Evolutionary conservation across 106 monocot genomes (phyloP).

Genomic region (Xerophyta viscosa): DNA sequence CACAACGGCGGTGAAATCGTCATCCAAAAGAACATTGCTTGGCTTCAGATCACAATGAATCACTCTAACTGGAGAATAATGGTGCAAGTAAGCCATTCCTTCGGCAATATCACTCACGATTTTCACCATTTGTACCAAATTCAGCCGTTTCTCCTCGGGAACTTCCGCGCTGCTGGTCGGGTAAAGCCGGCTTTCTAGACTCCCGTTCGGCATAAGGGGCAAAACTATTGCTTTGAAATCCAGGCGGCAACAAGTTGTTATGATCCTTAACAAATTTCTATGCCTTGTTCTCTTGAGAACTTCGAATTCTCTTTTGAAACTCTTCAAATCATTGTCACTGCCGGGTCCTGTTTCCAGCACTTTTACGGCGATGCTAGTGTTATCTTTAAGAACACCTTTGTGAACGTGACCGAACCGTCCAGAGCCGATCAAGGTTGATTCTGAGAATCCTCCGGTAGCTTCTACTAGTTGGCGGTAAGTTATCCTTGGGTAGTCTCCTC

Average conservation of each 20-base stretch:
- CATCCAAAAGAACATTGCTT: slow-evolving; percentile 85
- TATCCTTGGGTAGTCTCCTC: slow-evolving; percentile 56
- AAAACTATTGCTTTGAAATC: slow-evolving; percentile 86
- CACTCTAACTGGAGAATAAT: slow-evolving; percentile 66
- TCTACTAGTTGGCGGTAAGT: slow-evolving; percentile 53
- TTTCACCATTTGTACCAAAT: slow-evolving; percentile 39
- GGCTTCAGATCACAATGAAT: slow-evolving; percentile 95
- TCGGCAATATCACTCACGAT: slow-evolving; percentile 65
- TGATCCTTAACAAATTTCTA: slow-evolving; percentile 75
- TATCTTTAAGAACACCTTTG: slow-evolving; percentile 41
- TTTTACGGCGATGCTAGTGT: slow-evolving; percentile 60
- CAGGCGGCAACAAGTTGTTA: slow-evolving; percentile 77
- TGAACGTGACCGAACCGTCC: slow-evolving; percentile 78
- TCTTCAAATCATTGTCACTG: slow-evolving; percentile 19
- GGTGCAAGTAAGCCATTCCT: slow-evolving; percentile 85
- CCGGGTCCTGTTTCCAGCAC: slow-evolving; percentile 29
- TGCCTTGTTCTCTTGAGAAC: slow-evolving; percentile 72
- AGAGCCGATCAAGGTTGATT: slow-evolving; percentile 49
- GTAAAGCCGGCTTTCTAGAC: slow-evolving; percentile 56
- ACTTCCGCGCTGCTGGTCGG: slow-evolving; percentile 3
- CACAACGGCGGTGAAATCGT: slow-evolving; percentile 73
- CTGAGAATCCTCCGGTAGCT: slow-evolving; percentile 62
- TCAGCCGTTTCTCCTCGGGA: slow-evolving; percentile 3
- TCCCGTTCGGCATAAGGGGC: slow-evolving; percentile 83
- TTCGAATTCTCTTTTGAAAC: slow-evolving; percentile 77